Base-by-base conservation (phyloP, 257 asterid species). In the Nicotiana otophora region DNA sequence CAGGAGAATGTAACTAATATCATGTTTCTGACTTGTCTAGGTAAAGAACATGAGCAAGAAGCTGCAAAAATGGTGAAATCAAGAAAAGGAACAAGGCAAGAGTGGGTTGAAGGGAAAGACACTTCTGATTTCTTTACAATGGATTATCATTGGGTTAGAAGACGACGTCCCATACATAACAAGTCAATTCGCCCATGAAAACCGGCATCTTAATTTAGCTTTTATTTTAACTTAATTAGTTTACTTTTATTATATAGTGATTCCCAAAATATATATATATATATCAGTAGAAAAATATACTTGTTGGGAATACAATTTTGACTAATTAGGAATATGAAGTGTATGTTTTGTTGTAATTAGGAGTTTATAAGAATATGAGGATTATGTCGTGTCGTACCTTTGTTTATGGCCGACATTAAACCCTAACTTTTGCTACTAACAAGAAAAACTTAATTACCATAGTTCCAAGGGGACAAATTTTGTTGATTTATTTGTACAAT, bases 91-190 rank as follows among this genome's bases (percentile, higher is more conserved):
- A 86, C 91, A 82, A 81, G 84, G 85, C 86, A 86, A 86, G 96
- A 90, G 80, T 86, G 88, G 90, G 78, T 81, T 20, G 93, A 90
- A 82, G 83, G 84, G 34, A 84, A 85, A 39, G 85, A 82, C 79
- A 87, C 70, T 62, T 84, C 92, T 26, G 90, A 94, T 58, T 90
- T 88, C 46, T 89, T 86, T 15, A 89, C 93, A 5, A 93, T 94
- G 98, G 98, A 94, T 86, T 94, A 94, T 87, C 9, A 26, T 34
- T 83, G 86, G 84, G 92, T 92, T 61, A 93, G 89, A 89, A 86
- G 87, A 78, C 88, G 98, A 68, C 89, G 90, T 31, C 98, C 97
- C 1, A 89, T 93, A 83, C 97, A 94, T 76, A 94, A 94, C 96
- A 86, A 86, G 85, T 88, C 85, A 68, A 28, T 87, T 7, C 67